Base-by-base conservation (phyloP, 768 basidiomycete genomes). In the Boletus rubropictus region DNA sequence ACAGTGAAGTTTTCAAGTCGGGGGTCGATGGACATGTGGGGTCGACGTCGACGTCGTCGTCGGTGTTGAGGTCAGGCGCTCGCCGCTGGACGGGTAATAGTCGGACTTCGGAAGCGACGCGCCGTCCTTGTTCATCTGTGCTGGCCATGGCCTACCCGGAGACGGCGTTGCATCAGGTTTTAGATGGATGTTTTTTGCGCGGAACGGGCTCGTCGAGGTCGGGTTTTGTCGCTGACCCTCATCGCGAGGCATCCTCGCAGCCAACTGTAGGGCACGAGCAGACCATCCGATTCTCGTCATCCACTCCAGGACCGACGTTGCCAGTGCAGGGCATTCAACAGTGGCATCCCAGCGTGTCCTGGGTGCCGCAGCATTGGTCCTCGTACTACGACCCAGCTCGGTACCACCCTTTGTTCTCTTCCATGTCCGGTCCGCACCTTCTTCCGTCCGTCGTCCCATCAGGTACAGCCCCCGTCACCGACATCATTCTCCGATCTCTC, bases 1-100 rank as follows among this genome's bases (percentile, higher is more conserved):
- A 77, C 74, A 46, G 72, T 67, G 48, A 82, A 83, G 47, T 66
- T 70, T 33, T 69, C 59, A 50, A 76, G 64, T 51, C 68, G 55
- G 46, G 51, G 42, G 40, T 65, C 67, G n/a, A 36, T 32, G 32
- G 53, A 48, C 62, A 64, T 63, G 28, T 37, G 17, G 34, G 27
- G 41, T 39, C 44, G 44, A 31, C 43, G 50, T 48, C 43, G 46
- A 28, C 37, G 44, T 44, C 27, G 57, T 48, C 33, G 46, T 38
- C 41, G 28, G 21, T 33, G 56, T 36, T 43, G 51, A 27, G 41
- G 36, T 31, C 15, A n/a, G 39, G 29, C 40, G 37, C 17, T 18
- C 44, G 12, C 18, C 18, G 22, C n/a, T 18, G 35, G 27, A n/a
- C 10, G 20, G 14, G 31, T 27, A n/a, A n/a, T 7, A 15, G 49